Evolutionary conservation across 2,329 filamentous ascomycete species (phyloP), one percentile per base, ranked within the genome.

Genomic region (Ophiostoma novo-ulmi): DNA sequence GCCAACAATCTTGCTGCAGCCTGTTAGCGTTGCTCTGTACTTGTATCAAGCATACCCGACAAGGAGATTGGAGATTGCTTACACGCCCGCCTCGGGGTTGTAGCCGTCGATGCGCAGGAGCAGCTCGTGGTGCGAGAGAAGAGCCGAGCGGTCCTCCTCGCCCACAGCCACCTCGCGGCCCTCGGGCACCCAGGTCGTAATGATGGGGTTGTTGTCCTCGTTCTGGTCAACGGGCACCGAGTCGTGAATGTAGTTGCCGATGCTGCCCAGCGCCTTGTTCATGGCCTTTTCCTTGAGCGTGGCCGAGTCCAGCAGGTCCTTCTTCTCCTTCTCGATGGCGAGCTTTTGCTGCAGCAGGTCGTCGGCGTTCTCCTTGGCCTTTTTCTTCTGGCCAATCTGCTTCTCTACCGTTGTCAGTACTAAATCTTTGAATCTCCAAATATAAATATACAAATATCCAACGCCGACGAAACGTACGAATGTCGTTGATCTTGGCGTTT

Each of bases 111-210:
- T 83, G 75, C 93, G 87, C 71, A 90, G 88, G 72, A 98, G 87
- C 70, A 99, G 93, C 79, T 98, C 94, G 80, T 99, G 95, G 80
- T 99, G 95, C 69, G 94, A 97, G 73, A 98, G 89, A 73, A 87
- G 83, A 71, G 91, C 55, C 63, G 67, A 85, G 76, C 88, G 87
- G 84, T 94, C 94, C 81, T 93, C 88, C 17, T 68, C 17, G 39
- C 74, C 74, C n/a, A 74, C 70, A 26, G 70, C 64, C 67, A 91
- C 87, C 31, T 82, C 85, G 71, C 89, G 85, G 69, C 89, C 89
- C 75, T 93, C 89, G 0, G 94, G 94, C 5, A 88, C 87, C 94
- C 94, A 99, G 39, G 86, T 90, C 76, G 89, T 87, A 75, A 92
- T 84, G 41, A 93, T 80, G 61, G 83, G 84, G 80, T 99, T 98